A percentile compares a stretch with the other conserved stretches of the same genome.
These are phyloP conservation scores for Leccinum aurantiacum DNA, from an alignment of 768 basidiomycete species.

Conservation along the genomic window DNA sequence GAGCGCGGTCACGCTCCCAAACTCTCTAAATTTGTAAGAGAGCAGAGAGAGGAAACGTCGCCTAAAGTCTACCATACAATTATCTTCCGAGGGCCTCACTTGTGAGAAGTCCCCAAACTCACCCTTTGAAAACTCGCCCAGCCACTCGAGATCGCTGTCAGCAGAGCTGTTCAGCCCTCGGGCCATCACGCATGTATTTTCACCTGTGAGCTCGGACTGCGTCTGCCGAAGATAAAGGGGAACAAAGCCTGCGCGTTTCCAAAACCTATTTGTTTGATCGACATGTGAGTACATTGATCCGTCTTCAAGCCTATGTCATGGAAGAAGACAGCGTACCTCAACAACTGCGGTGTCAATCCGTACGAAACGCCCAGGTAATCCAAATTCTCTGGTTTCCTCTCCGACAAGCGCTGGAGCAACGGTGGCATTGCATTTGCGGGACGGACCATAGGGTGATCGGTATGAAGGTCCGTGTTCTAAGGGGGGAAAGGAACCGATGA, in stretches of 20 bases:
- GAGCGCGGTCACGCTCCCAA: constrained; percentile 81
- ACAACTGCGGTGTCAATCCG: constrained; percentile 82
- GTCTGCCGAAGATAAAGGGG: constrained; percentile 95
- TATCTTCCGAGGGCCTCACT: neutral
- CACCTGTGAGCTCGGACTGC: constrained; percentile 91
- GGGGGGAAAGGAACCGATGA: neutral
- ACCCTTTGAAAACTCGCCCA: constrained; percentile 88
- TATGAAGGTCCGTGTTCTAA: constrained; percentile 59
- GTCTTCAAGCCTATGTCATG: no score
- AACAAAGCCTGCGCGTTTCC: constrained; percentile 91
- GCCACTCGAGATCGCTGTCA: constrained; percentile 71
- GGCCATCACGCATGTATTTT: constrained; percentile 96
- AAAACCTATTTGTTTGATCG: constrained; percentile 58
- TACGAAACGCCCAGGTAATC: constrained; percentile 98
- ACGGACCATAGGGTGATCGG: constrained; percentile 75
- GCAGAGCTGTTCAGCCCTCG: constrained; percentile 72
- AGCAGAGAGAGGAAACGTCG: constrained; percentile 84
- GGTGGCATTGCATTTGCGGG: constrained; percentile 84
- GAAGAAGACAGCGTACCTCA: constrained; percentile 49
- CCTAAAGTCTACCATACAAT: constrained; percentile 73
- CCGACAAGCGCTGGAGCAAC: constrained; percentile 84
- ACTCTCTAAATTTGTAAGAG: constrained; percentile 94
- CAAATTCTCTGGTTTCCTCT: constrained; percentile 83
- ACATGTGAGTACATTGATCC: neutral
- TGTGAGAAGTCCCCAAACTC: constrained; percentile 7